Conservation (phyloP, 306 rosid species). For the Arachis stenosperma region DNA sequence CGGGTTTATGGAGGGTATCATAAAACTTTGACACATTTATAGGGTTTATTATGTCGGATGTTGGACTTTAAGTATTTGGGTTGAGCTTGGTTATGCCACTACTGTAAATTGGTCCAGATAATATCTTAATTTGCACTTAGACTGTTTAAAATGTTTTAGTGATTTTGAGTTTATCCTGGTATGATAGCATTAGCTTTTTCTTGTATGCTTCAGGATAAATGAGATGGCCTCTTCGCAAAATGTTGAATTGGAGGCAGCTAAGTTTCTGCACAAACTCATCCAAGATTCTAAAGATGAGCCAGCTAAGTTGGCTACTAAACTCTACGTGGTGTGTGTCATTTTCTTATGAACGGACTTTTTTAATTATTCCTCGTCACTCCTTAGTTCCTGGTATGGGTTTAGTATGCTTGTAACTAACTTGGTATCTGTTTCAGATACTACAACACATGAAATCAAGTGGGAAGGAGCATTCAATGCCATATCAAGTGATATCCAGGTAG, state of each 20-base stretch:
- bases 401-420: constrained; percentile 23
- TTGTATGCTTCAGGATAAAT: constrained; percentile 47
- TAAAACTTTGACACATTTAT: constrained; percentile 12
- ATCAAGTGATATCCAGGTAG: constrained; percentile 97
- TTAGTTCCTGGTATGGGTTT: neutral
- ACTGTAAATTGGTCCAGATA: neutral
- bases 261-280: constrained; percentile 95
- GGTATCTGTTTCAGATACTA: constrained; percentile 68
- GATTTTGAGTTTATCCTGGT: constrained; percentile 1
- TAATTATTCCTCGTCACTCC: constrained; percentile 1
- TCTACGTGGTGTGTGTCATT: constrained; percentile 78
- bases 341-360: constrained; percentile 12
- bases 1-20: constrained; percentile 18
- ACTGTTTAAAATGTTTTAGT: neutral
- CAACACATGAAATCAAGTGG: constrained; percentile 99
- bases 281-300: constrained; percentile 99
- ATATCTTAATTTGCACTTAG: neutral
- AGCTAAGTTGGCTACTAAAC: constrained; percentile 92
- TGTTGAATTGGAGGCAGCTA: constrained; percentile 99
- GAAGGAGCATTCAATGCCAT: constrained; percentile 98
- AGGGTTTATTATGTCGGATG: neutral
- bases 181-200: constrained; percentile 17
- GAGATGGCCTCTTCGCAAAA: constrained; percentile 84
- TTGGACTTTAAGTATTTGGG: constrained; percentile 4
- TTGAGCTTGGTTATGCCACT: neutral